Evolutionary conservation across 495 filamentous ascomycete species (phyloP), one percentile per base, ranked within the genome.

Genomic region (Aspergillus leporis): DNA sequence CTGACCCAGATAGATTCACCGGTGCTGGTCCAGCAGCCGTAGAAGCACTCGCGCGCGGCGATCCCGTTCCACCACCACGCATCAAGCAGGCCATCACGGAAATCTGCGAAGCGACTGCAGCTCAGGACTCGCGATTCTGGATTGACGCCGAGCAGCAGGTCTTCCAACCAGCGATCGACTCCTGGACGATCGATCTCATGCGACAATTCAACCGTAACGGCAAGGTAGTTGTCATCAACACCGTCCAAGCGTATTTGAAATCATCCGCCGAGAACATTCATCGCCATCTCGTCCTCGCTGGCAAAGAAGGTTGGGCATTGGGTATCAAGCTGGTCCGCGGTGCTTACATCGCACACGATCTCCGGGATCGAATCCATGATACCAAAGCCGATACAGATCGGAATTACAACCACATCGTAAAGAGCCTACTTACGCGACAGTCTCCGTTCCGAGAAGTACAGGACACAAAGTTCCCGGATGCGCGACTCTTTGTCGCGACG

Each of bases 251-350:
- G 19, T 97, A 96, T 70, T 78, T 93, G 16, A 88, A 89, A 67
- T 74, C 81, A 5, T 85, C 85, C 0, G 83, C 89, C 0, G 65
- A 64, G 6, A 81, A 80, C 1, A 74, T 97, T 0, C 78, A 80
- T 13, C 61, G 64, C 0, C 90, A 95, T 68, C 79, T 96, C 4
- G 73, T 71, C 3, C 61, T 70, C 5, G 90, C 92, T 0, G 56
- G 76, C 16, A 64, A 80, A 41, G 86, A 90, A 43, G 83, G 81
- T 1, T 93, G 88, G 65, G 85, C 83, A 0, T 74, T 94, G 5
- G 92, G 92, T n/a, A 82, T 92, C 28, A 97, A 97, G 73, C 81
- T 97, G 3, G 92, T 97, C 3, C 81, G 92, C 34, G 92, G 92
- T n/a, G 92, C 92, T 6, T 97, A 97, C 68, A 73, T 79, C 43